Conservation (phyloP, 1,139 yeast genomes). For the Sugiyamaella neomexicana region DNA sequence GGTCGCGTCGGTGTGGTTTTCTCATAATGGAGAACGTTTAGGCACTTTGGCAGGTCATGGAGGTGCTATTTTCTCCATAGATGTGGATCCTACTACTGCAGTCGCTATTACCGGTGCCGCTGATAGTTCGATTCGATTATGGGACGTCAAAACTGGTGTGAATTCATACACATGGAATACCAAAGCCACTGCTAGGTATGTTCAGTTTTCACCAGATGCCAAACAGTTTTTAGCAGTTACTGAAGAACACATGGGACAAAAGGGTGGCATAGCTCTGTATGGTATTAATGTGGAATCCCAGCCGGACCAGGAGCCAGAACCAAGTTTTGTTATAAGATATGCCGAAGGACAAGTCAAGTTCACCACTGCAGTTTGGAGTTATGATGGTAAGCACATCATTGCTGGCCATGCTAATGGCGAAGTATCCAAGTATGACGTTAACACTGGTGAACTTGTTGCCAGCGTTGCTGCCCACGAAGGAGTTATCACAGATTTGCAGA, state of each 20-base stretch:
- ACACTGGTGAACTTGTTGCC: slow-evolving; percentile 66
- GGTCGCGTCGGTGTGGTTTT: slow-evolving; percentile 71
- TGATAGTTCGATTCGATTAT: slow-evolving; percentile 79
- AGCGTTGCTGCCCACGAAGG: slow-evolving; percentile 71
- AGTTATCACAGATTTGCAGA: slow-evolving; percentile 80
- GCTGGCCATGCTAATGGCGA: slow-evolving; percentile 89
- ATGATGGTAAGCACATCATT: slow-evolving; percentile 68
- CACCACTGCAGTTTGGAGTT: slow-evolving; percentile 88
- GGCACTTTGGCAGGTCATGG: slow-evolving; percentile 89
- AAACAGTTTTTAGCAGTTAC: slow-evolving; percentile 71
- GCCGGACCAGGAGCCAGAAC: slow-evolving; percentile 46
- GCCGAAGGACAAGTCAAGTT: slow-evolving; percentile 64
- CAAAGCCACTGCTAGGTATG: slow-evolving; percentile 87
- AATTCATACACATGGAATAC: slow-evolving; percentile 72
- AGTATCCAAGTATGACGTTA: slow-evolving; percentile 75
- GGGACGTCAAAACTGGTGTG: slow-evolving; percentile 81
- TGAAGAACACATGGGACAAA: slow-evolving; percentile 91
- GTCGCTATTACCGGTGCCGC: slow-evolving; percentile 88
- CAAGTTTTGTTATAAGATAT: slow-evolving; percentile 55
- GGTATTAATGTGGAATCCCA: slow-evolving; percentile 53
- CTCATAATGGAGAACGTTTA: slow-evolving; percentile 93
- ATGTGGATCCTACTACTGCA: slow-evolving; percentile 66
- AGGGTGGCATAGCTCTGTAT: slow-evolving; percentile 73
- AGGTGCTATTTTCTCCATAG: slow-evolving; percentile 96
- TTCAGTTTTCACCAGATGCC: slow-evolving; percentile 79